Evolutionary conservation across 495 filamentous ascomycete species (phyloP).

Genomic region (Podospora pseudopauciseta): DNA sequence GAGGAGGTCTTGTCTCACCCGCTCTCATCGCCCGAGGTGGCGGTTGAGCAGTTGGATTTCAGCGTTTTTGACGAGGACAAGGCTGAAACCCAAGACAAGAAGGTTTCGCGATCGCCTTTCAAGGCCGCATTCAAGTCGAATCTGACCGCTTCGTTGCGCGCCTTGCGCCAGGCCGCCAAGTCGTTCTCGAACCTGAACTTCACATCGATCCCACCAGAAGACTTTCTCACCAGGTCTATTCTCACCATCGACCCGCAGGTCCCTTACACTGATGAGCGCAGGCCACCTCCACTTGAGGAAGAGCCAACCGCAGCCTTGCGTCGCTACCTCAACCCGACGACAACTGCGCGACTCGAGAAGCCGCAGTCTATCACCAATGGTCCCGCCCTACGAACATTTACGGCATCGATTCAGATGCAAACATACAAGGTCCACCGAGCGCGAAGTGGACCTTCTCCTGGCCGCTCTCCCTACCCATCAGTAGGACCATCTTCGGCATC

Average conservation of each 20-base stretch:
- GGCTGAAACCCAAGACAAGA: conserved; percentile 33
- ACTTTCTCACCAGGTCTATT: conserved; percentile 83
- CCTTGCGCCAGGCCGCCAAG: conserved; percentile 78
- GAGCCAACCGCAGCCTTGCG: conserved; percentile 82
- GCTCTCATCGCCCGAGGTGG: conserved; percentile 37
- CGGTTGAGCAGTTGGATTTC: conserved; percentile 44
- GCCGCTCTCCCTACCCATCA: conserved; percentile 28
- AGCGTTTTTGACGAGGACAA: conserved; percentile 37
- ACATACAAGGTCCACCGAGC: conserved; percentile 62
- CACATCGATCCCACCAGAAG: conserved; percentile 74
- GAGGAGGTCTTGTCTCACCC: conserved; percentile 41
- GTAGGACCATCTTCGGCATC: conserved; percentile 42
- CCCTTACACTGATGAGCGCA: conserved; percentile 81
- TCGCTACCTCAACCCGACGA: conserved; percentile 86
- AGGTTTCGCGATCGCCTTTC: conserved; percentile 30
- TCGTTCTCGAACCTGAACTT: conserved; percentile 75
- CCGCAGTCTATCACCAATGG: conserved; percentile 30
- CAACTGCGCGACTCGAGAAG: conserved; percentile 62
- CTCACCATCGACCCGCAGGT: conserved; percentile 68
- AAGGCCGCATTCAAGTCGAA: conserved; percentile 80
- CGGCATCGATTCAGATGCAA: conserved; percentile 83
- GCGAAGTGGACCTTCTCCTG: conserved; percentile 35
- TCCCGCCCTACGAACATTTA: conserved; percentile 44
- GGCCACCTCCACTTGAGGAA: conserved; percentile 70
- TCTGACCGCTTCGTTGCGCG: conserved; percentile 84